Evolutionary conservation across 2,329 filamentous ascomycete species (phyloP).

Genomic region (Diaporthe australafricana): DNA sequence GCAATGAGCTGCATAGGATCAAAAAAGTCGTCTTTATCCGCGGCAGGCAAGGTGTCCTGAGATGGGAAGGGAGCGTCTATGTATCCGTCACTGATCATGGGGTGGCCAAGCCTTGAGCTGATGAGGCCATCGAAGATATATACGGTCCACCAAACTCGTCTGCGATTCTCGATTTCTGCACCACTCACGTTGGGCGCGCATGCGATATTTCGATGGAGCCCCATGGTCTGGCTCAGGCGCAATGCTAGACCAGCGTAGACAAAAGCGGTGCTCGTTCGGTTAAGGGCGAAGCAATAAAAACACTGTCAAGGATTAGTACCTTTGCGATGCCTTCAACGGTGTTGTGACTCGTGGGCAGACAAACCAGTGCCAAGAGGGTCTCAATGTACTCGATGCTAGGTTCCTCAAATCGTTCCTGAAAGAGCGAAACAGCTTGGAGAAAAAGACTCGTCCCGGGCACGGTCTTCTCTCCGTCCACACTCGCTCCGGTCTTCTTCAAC

Average conservation of each 20-base stretch:
- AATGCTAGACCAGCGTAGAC: slow-evolving; percentile 51
- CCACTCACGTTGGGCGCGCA: slow-evolving; percentile 46
- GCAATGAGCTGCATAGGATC: slow-evolving; percentile 41
- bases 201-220: slow-evolving; percentile 52
- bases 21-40: slow-evolving; percentile 39
- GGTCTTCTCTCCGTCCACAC: slow-evolving; percentile 38
- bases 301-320: slow-evolving; percentile 42
- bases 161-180: slow-evolving; percentile 45
- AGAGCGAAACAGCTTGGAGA: slow-evolving; percentile 47
- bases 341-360: slow-evolving; percentile 20
- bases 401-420: slow-evolving; percentile 51
- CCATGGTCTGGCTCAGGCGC: slow-evolving; percentile 49
- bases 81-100: slow-evolving; percentile 56
- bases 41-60: slow-evolving; percentile 35
- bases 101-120: slow-evolving; percentile 56
- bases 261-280: slow-evolving; percentile 53
- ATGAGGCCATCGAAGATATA: slow-evolving; percentile 52
- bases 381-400: slow-evolving; percentile 52
- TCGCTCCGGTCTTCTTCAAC: slow-evolving; percentile 34
- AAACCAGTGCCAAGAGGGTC: slow-evolving; percentile 51
- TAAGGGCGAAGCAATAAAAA: slow-evolving; percentile 52
- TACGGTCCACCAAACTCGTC: slow-evolving; percentile 48
- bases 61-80: slow-evolving; percentile 52
- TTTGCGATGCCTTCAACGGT: background rate
- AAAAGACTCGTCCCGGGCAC: slow-evolving; percentile 53